Evolutionary conservation across 2,329 filamentous ascomycete species (phyloP).

Genomic region (Metarhizium rileyi): DNA sequence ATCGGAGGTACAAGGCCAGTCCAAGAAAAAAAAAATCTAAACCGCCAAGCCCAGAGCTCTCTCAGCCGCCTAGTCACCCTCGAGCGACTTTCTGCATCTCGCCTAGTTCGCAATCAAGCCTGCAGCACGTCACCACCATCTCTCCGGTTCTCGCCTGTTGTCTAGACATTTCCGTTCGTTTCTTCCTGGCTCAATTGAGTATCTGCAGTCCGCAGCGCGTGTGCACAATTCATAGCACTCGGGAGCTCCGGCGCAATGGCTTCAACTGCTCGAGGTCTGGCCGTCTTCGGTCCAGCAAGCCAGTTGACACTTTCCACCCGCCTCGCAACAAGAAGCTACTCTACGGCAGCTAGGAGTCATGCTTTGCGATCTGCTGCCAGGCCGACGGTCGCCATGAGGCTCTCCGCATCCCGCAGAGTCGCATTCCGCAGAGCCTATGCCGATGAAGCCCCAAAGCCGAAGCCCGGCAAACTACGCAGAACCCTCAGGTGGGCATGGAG

Average conservation of each 20-base stretch:
- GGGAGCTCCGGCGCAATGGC: constrained; percentile 27
- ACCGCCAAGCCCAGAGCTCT: background rate
- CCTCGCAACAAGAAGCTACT: constrained; percentile 19
- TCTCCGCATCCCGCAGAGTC: constrained; percentile 26
- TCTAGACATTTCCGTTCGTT: background rate
- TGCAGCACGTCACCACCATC: background rate
- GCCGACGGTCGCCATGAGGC: constrained; percentile 25
- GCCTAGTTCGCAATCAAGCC: background rate
- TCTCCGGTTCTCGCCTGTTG: background rate
- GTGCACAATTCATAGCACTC: constrained; percentile 9
- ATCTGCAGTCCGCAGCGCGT: background rate
- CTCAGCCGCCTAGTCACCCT: background rate
- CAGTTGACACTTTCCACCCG: constrained; percentile 19
- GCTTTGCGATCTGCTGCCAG: constrained; percentile 13
- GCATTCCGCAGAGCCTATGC: constrained; percentile 39
- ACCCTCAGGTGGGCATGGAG: constrained; percentile 77
- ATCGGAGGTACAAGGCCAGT: too few relatives aligned
- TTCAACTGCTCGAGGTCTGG: constrained; percentile 34
- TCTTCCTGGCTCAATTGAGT: background rate
- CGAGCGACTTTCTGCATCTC: background rate
- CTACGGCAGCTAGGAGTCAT: constrained; percentile 20
- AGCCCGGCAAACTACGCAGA: constrained; percentile 51
- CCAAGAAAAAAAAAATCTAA: background rate
- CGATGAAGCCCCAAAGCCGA: constrained; percentile 39
- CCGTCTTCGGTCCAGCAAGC: constrained; percentile 22